These are phyloP conservation scores for Geranomyces michiganensis DNA, from an alignment of 192 early-diverging fungal species.

Conservation along the genomic window DNA sequence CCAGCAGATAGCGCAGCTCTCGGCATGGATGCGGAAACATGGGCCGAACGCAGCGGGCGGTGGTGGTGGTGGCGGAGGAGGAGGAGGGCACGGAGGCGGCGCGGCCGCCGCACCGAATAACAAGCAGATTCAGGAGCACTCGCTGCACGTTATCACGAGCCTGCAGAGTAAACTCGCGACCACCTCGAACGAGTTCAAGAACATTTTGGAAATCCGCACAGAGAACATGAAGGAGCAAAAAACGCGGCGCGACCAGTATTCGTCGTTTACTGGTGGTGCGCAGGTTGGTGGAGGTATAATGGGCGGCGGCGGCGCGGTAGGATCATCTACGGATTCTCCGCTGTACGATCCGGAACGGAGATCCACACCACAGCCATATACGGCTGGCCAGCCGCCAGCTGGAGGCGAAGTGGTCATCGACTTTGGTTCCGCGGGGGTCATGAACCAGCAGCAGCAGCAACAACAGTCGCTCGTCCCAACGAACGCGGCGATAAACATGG, in stretches of 20 bases:
- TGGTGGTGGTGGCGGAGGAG: neutral
- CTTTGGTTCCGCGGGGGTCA: slow-evolving; percentile 35
- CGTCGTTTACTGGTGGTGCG: slow-evolving; percentile 42
- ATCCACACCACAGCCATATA: slow-evolving; percentile 21
- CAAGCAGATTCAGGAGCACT: slow-evolving; percentile 85
- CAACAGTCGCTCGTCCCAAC: slow-evolving; percentile 71
- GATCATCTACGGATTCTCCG: slow-evolving; percentile 41
- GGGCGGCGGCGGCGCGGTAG: neutral
- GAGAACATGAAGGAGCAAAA: slow-evolving; percentile 95
- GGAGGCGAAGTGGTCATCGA: slow-evolving; percentile 48
- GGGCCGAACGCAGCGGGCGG: slow-evolving; percentile 26
- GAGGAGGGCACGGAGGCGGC: neutral
- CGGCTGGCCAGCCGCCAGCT: neutral
- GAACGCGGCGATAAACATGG: slow-evolving; percentile 56
- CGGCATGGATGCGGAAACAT: slow-evolving; percentile 66
- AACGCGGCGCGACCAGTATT: slow-evolving; percentile 86
- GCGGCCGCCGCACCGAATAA: slow-evolving; percentile 11
- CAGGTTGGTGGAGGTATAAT: slow-evolving; percentile 21
- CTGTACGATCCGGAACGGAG: slow-evolving; percentile 62
- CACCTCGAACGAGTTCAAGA: slow-evolving; percentile 90
- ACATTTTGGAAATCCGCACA: slow-evolving; percentile 93
- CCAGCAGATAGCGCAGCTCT: slow-evolving; percentile 88
- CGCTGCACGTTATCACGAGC: slow-evolving; percentile 85
- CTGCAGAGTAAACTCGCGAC: slow-evolving; percentile 90
- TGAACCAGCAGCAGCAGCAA: slow-evolving; percentile 9